phyloP scores from a whole-genome alignment of 495 filamentous ascomycete species.

The Aspergillus baeticus region DNA sequence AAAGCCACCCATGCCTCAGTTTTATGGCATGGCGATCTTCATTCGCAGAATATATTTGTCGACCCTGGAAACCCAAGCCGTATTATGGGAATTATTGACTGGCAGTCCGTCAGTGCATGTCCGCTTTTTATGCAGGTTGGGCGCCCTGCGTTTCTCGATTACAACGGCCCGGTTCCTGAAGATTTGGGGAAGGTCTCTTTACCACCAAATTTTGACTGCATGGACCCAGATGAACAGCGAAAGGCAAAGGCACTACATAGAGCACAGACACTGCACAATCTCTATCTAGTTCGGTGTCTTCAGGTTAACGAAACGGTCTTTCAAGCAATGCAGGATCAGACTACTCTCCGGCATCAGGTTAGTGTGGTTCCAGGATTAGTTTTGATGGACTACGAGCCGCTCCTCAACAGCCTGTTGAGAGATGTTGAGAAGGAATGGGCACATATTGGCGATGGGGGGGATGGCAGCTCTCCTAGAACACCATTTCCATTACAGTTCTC shows the following conservation, averaged over 20 bases:
- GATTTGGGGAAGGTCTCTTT: conserved; percentile 21
- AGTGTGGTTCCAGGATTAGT: conserved; percentile 25
- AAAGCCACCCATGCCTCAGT: conserved; percentile 16
- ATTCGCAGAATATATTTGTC: conserved; percentile 29
- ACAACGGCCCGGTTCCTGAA: conserved; percentile 22
- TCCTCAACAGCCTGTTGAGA: conserved; percentile 20
- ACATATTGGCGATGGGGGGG: conserved; percentile 8
- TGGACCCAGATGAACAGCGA: conserved; percentile 22
- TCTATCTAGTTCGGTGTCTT: conserved; percentile 25
- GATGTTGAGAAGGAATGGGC: conserved; percentile 26
- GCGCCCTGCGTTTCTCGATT: conserved; percentile 26
- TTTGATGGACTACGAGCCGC: conserved; percentile 28
- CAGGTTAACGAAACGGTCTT: conserved; percentile 22
- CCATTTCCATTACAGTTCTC: conserved; percentile 23
- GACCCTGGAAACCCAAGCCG: conserved; percentile 20
- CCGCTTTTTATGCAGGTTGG: conserved; percentile 25
- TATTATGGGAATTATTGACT: conserved; percentile 28
- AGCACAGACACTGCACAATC: conserved; percentile 26
- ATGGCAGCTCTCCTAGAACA: conserved; percentile 14
- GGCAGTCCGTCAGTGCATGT: conserved; percentile 22
- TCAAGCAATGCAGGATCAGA: conserved; percentile 24
- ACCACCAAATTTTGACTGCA: conserved; percentile 19
- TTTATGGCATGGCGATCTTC: conserved; percentile 27
- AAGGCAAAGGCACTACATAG: conserved; percentile 23
- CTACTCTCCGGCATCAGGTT: conserved; percentile 26